Conservation (phyloP, 495 filamentous ascomycete genomes). For the Polyplosphaeria fusca region DNA sequence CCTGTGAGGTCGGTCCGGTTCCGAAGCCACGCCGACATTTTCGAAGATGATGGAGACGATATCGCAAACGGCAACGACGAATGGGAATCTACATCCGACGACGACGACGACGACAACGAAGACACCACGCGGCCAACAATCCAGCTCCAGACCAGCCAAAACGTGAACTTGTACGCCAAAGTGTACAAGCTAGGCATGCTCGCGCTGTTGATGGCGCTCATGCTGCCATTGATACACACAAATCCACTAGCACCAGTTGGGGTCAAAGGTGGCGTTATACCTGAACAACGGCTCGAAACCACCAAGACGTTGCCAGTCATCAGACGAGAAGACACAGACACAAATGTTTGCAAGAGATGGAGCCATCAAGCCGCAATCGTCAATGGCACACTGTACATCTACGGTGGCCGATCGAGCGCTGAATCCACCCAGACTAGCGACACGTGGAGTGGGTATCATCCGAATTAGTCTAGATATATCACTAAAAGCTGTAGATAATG, state of each 20-base stretch:
- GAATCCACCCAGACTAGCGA: slow-evolving; percentile 51
- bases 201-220: slow-evolving; percentile 30
- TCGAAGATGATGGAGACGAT: slow-evolving; percentile 25
- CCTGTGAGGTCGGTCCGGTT: slow-evolving; percentile 35
- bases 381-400: slow-evolving; percentile 73
- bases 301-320: slow-evolving; percentile 5
- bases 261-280: slow-evolving; percentile 36
- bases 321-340: slow-evolving; percentile 42
- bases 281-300: slow-evolving; percentile 10
- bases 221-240: slow-evolving; percentile 34
- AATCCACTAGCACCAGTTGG: slow-evolving; percentile 27
- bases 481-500: slow-evolving; percentile 55
- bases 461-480: background rate
- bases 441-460: slow-evolving; percentile 59
- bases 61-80: slow-evolving; percentile 10
- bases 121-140: slow-evolving; percentile 3
- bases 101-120: background rate
- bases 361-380: slow-evolving; percentile 61
- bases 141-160: slow-evolving; percentile 2
- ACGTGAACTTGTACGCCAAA: slow-evolving; percentile 2
- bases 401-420: slow-evolving; percentile 61
- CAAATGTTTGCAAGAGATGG: slow-evolving; percentile 63
- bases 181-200: slow-evolving; percentile 31
- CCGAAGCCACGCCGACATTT: slow-evolving; percentile 31
- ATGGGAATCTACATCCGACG: slow-evolving; percentile 15